A percentile compares a stretch with the other conserved stretches of the same genome.
Conservation (phyloP, 2,329 filamentous ascomycete genomes). For the Colletotrichum lupini region DNA sequence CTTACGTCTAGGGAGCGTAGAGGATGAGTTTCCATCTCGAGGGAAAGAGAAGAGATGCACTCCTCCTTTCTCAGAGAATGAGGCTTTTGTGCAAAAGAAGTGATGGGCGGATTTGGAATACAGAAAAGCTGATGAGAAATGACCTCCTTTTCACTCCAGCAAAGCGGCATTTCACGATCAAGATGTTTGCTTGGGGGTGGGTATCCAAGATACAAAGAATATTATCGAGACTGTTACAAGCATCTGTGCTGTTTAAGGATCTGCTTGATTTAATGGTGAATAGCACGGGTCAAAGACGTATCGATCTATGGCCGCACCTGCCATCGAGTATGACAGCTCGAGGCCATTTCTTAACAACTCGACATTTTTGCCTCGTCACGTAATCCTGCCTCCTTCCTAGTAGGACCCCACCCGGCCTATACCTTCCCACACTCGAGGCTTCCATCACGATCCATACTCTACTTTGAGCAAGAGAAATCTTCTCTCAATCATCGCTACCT, state of each 20-base stretch:
- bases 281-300: background rate
- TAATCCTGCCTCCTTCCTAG: background rate
- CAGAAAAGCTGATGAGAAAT: slow-evolving; percentile 30
- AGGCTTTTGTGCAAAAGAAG: background rate
- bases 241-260: background rate
- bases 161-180: background rate
- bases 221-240: background rate
- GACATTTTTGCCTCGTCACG: background rate
- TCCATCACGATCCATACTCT: background rate
- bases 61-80: background rate
- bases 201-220: background rate
- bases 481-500: background rate
- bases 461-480: background rate
- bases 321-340: background rate
- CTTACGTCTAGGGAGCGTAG: slow-evolving; percentile 55
- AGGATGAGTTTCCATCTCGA: background rate
- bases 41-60: background rate
- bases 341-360: fast-evolving
- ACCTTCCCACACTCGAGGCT: no score
- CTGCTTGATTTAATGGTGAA: background rate
- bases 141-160: slow-evolving; percentile 2
- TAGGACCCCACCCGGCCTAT: background rate
- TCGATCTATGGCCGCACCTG: no score
- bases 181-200: background rate
- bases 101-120: background rate